phyloP scores from a whole-genome alignment of 805 yeast genomes.

The Candida quercuum region DNA sequence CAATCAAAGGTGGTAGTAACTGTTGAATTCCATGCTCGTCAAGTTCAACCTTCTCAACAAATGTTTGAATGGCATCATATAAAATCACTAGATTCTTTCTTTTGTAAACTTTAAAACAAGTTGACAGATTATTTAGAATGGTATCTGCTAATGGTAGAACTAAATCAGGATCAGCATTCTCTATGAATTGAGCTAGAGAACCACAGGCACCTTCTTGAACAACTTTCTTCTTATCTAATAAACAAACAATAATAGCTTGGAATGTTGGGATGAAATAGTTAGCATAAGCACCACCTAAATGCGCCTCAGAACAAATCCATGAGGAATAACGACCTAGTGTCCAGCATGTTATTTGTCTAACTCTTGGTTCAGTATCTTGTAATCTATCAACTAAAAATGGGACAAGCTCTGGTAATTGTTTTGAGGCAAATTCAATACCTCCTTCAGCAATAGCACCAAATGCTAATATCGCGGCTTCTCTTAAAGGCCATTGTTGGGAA shows the following conservation, averaged over 20 bases:
- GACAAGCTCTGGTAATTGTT: constrained; percentile 71
- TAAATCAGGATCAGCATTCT: constrained; percentile 58
- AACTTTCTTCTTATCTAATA: constrained; percentile 77
- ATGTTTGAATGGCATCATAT: constrained; percentile 88
- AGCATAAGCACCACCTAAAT: constrained; percentile 54
- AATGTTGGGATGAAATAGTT: constrained; percentile 72
- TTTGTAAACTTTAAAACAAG: constrained; percentile 75
- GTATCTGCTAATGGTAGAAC: constrained; percentile 57
- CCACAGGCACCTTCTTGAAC: constrained; percentile 96
- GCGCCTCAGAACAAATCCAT: constrained; percentile 76
- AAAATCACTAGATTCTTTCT: constrained; percentile 74
- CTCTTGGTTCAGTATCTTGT: constrained; percentile 72
- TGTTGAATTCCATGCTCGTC: constrained; percentile 53
- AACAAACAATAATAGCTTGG: constrained; percentile 67
- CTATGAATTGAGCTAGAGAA: constrained; percentile 79
- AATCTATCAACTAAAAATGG: constrained; percentile 82
- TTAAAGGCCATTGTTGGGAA: constrained; percentile 75
- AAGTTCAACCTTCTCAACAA: constrained; percentile 66
- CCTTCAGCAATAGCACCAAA: constrained; percentile 94
- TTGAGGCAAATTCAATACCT: constrained; percentile 64
- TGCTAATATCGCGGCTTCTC: constrained; percentile 92
- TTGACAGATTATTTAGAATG: constrained; percentile 61
- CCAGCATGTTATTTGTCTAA: constrained; percentile 95
- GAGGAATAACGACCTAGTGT: constrained; percentile 78
- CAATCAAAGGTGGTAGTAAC: constrained; percentile 75